These are phyloP conservation scores for Colletotrichum caudatum DNA, from an alignment of 2,329 filamentous ascomycete genomes.

Conservation along the genomic window DNA sequence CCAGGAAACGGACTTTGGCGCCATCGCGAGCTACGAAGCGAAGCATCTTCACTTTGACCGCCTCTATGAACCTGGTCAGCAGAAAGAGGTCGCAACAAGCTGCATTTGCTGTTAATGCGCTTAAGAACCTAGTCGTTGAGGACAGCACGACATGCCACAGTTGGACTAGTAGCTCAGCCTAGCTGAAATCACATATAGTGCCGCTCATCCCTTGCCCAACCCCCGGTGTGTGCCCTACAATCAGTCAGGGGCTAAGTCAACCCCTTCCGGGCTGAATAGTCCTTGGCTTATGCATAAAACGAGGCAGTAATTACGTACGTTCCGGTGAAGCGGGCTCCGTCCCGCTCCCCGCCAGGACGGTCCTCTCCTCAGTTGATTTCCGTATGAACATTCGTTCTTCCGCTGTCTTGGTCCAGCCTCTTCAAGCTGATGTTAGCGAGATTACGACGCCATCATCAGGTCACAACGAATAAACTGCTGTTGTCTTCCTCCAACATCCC, in stretches of 20 bases:
- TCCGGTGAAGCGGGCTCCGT: neutral
- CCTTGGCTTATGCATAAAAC: slow-evolving; percentile 13
- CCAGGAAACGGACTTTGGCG: neutral
- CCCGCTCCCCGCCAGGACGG: slow-evolving; percentile 6
- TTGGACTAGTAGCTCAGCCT: neutral
- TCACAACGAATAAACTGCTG: neutral
- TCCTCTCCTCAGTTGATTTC: neutral
- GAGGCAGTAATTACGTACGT: neutral
- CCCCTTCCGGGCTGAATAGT: neutral
- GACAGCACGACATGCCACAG: neutral
- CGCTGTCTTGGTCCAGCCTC: neutral
- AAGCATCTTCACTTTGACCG: neutral
- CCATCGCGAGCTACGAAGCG: neutral
- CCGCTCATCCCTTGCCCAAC: neutral
- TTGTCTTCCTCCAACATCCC: neutral
- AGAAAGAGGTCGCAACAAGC: neutral
- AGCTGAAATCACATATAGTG: neutral
- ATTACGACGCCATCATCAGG: neutral
- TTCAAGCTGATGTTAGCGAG: neutral
- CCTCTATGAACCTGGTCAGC: neutral
- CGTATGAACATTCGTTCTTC: neutral
- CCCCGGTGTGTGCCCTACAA: neutral
- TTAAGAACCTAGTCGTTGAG: neutral
- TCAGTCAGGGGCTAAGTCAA: neutral
- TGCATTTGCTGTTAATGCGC: neutral